Evolutionary conservation across 129 eudicot genomes (phyloP), one percentile per base, ranked within the genome.

Genomic region (Gnaphalium uliginosum): DNA sequence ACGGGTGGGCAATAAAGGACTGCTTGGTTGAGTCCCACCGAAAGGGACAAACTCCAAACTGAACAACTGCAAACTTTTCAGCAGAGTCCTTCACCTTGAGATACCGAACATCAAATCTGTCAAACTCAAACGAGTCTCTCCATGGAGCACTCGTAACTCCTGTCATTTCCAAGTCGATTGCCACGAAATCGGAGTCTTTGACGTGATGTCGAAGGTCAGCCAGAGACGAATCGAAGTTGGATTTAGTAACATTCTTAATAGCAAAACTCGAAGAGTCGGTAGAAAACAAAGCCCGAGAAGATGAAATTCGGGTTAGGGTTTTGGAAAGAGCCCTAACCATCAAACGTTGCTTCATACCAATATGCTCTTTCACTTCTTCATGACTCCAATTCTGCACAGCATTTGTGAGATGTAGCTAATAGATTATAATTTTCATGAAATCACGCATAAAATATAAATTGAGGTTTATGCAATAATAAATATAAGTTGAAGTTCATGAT

Each of bases 21-120:
- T 71, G 79, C 41, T 74, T 71, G 24, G 25, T 30, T 14, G 78
- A 14, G 76, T 94, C 97, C 96, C 96, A 94, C 0, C 97, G 88
- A 75, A 94, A 94, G 63, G 98, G 97, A 46, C 98, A 94, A 24
- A 94, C 93, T 35, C 98, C 98, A 77, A 94, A 89, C 86, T 94
- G 97, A 77, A 94, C 93, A 71, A 89, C 96, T 11, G 96, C 96
- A 63, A 93, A 93, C 77, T 93, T 93, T 25, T 88, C 86, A 4
- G 96, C 96, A 9, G 96, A 90, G 79, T 93, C 98, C 33, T 85
- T 93, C 5, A 88, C 86, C 66, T 93, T 93, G 35, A 93, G 84
- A 59, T 90, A 93, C 8, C 80, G 78, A 5, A 93, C 68, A 14
- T 90, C 98, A 46, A 69, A 83, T 0, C 98, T 89, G 53, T 93